These are phyloP conservation scores for Medicago lupulina DNA, from an alignment of 306 rosid species.

Conservation along the genomic window DNA sequence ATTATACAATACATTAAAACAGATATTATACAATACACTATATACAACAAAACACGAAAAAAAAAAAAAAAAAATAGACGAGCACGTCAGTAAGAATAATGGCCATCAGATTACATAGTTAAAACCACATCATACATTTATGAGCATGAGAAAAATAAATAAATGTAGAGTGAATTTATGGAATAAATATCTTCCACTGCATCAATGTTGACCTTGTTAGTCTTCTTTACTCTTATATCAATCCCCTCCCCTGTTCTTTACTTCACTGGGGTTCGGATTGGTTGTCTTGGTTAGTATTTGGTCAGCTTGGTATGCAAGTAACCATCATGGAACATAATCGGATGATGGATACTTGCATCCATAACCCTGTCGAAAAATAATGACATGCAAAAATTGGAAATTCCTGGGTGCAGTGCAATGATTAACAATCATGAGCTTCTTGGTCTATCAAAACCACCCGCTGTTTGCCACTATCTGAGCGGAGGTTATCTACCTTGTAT, in stretches of 20 bases:
- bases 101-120: no score
- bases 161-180: slow-evolving; percentile 34
- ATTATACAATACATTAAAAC: not conserved
- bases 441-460: slow-evolving; percentile 83
- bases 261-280: slow-evolving; percentile 47
- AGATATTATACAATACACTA: not conserved
- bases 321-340: slow-evolving; percentile 45
- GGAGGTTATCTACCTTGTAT: slow-evolving; percentile 83
- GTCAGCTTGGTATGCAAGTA: slow-evolving; percentile 55
- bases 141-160: slow-evolving; percentile 19
- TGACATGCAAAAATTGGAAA: slow-evolving; percentile 40
- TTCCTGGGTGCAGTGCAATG: slow-evolving; percentile 29
- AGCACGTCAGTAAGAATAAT: no score
- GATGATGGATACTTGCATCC: slow-evolving; percentile 18
- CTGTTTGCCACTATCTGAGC: slow-evolving; percentile 88
- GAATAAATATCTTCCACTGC: slow-evolving; percentile 45
- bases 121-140: no score
- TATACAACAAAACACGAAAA: not conserved
- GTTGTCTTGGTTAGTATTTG: slow-evolving; percentile 48
- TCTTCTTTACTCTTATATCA: slow-evolving; percentile 38
- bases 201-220: slow-evolving; percentile 48
- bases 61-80: not conserved
- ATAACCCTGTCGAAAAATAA: slow-evolving; percentile 39
- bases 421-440: slow-evolving; percentile 59
- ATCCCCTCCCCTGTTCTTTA: slow-evolving; percentile 57